These are phyloP conservation scores for Alternaria sp. DNA, from an alignment of 2,329 filamentous ascomycete genomes.

Conservation along the genomic window DNA sequence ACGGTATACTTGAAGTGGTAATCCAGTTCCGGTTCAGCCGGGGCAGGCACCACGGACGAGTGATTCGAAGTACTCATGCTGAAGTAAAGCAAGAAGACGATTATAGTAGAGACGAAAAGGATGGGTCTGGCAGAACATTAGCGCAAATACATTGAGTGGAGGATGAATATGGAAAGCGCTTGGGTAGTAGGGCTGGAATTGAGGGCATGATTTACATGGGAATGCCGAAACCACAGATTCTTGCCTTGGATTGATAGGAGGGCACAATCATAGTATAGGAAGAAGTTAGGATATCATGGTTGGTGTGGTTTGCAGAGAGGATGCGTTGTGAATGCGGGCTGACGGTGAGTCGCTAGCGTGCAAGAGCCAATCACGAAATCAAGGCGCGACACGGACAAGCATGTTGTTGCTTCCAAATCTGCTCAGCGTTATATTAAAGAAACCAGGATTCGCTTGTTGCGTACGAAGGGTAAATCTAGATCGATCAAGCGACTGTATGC, in stretches of 20 bases:
- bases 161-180: background rate
- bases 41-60: background rate
- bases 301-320: background rate
- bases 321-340: background rate
- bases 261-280: slow-evolving; percentile 14
- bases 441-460: background rate
- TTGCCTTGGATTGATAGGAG: background rate
- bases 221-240: slow-evolving; percentile 14
- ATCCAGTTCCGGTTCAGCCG: slow-evolving; percentile 11
- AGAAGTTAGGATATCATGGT: slow-evolving; percentile 10
- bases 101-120: slow-evolving; percentile 17
- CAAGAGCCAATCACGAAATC: slow-evolving; percentile 16
- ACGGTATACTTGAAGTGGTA: slow-evolving; percentile 66
- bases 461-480: too few relatives aligned
- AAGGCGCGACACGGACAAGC: slow-evolving; percentile 3
- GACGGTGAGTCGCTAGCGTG: slow-evolving; percentile 11
- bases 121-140: slow-evolving; percentile 21
- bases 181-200: background rate
- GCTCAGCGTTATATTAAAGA: background rate
- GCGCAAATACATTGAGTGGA: background rate
- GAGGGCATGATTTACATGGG: slow-evolving; percentile 6
- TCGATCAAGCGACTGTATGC: background rate
- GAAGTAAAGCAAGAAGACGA: slow-evolving; percentile 21
- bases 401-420: background rate
- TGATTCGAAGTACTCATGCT: slow-evolving; percentile 7